Evolutionary conservation across 805 yeast genomes (phyloP).

Genomic region (Ogataea nakhonphanomensis): DNA sequence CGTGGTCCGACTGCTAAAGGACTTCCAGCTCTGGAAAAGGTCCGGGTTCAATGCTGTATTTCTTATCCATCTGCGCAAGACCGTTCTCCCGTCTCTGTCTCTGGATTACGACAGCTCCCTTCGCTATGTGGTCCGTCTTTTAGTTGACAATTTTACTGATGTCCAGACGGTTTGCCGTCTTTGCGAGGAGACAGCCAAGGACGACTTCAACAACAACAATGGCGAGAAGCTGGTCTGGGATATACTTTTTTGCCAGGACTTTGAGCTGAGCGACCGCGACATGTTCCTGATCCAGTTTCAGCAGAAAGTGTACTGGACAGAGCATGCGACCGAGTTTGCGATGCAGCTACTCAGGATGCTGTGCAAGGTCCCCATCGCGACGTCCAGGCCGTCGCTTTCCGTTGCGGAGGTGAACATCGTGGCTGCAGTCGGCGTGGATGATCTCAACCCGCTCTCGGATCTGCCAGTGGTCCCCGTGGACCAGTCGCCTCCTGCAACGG

Average conservation of each 20-base stretch:
- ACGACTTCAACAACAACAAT: slow-evolving; percentile 18
- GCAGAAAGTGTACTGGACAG: slow-evolving; percentile 14
- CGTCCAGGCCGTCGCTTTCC: slow-evolving; percentile 8
- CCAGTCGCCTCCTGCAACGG: slow-evolving; percentile 19
- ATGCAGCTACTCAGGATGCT: slow-evolving; percentile 15
- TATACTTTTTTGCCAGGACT: slow-evolving; percentile 23
- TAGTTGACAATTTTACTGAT: slow-evolving; percentile 36
- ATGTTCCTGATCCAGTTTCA: slow-evolving; percentile 16
- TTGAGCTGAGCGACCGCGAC: slow-evolving; percentile 19
- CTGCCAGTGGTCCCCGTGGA: slow-evolving; percentile 21
- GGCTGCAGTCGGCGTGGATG: slow-evolving; percentile 22
- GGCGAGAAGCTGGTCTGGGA: slow-evolving; percentile 24
- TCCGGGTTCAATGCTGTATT: slow-evolving; percentile 27
- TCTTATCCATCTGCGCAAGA: slow-evolving; percentile 24
- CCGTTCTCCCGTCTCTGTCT: slow-evolving; percentile 30
- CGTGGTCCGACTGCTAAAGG: slow-evolving; percentile 18
- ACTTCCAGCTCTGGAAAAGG: slow-evolving; percentile 40
- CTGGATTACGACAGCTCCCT: slow-evolving; percentile 35
- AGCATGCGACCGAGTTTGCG: slow-evolving; percentile 18
- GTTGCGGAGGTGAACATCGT: slow-evolving; percentile 20
- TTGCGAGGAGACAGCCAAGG: slow-evolving; percentile 16
- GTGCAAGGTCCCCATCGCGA: slow-evolving; percentile 5
- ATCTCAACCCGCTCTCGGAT: slow-evolving; percentile 27
- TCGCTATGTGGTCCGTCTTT: slow-evolving; percentile 36
- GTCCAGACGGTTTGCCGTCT: slow-evolving; percentile 35